Conservation (phyloP, 2,329 filamentous ascomycete genomes). For the Metarhizium guizhouense region DNA sequence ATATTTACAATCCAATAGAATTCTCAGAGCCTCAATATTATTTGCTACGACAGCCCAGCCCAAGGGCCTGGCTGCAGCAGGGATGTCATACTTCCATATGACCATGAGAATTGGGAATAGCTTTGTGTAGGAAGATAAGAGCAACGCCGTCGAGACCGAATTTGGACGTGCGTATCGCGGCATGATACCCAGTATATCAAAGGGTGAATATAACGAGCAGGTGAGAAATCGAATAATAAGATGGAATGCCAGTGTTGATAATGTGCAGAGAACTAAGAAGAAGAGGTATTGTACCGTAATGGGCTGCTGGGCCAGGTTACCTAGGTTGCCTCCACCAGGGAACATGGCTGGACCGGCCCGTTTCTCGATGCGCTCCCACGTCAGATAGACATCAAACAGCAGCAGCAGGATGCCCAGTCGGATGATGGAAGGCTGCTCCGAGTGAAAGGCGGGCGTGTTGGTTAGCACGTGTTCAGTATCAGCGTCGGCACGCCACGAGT, state of each 20-base stretch:
- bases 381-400: constrained; percentile 96
- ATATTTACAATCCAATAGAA: constrained; percentile 85
- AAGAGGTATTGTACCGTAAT: constrained; percentile 78
- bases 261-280: constrained; percentile 72
- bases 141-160: constrained; percentile 67
- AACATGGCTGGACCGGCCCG: constrained; percentile 44
- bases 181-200: constrained; percentile 40
- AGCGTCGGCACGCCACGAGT: too few species aligned
- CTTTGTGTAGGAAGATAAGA: constrained; percentile 79
- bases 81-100: constrained; percentile 92
- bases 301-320: constrained; percentile 52
- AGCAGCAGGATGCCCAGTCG: constrained; percentile 82
- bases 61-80: constrained; percentile 63
- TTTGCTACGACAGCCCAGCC: constrained; percentile 88
- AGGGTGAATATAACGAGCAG: constrained; percentile 51
- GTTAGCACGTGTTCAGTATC: neutral
- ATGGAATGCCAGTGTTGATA: constrained; percentile 82
- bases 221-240: constrained; percentile 75
- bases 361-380: constrained; percentile 95
- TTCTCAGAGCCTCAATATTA: constrained; percentile 92
- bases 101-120: constrained; percentile 94
- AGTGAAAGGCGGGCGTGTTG: neutral
- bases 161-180: constrained; percentile 67
- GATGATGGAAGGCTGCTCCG: constrained; percentile 69
- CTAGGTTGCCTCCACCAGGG: constrained; percentile 41